A percentile compares a stretch with the other conserved stretches of the same genome.
These are phyloP conservation scores for Aspergillus piperis DNA, from an alignment of 2,329 filamentous ascomycete species.

Conservation along the genomic window DNA sequence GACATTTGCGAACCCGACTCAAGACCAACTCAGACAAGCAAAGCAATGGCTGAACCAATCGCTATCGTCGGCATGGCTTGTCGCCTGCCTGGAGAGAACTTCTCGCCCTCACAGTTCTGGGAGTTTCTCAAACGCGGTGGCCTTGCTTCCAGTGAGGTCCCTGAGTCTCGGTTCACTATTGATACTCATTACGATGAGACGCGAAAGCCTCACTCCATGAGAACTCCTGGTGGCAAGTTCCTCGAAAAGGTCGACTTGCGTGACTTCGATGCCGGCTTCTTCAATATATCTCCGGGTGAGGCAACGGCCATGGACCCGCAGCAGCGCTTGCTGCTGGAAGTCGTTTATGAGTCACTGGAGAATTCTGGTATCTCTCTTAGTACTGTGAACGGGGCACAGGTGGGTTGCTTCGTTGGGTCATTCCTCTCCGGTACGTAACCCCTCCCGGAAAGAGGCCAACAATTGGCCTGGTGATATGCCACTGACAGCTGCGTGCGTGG, in stretches of 20 bases:
- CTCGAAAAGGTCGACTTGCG: background rate
- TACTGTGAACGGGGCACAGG: constrained; percentile 23
- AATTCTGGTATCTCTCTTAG: constrained; percentile 18
- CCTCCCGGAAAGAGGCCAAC: background rate
- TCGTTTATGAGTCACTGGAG: constrained; percentile 44
- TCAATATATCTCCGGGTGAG: constrained; percentile 23
- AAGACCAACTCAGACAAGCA: background rate
- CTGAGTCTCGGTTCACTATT: background rate
- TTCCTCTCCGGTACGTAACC: constrained; percentile 3
- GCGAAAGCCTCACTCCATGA: background rate
- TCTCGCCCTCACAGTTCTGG: background rate
- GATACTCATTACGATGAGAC: background rate
- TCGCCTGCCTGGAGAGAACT: background rate
- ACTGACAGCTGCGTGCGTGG: background rate
- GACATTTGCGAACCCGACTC: too few relatives aligned
- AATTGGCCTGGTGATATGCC: background rate
- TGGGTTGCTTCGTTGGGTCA: constrained; percentile 23
- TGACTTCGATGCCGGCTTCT: constrained; percentile 28
- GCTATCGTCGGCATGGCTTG: background rate
- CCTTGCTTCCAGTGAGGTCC: background rate
- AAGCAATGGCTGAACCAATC: background rate
- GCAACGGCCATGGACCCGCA: constrained; percentile 37
- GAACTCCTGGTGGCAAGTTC: background rate
- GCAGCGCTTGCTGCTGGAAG: constrained; percentile 32
- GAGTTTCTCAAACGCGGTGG: background rate